A percentile compares a stretch with the other conserved stretches of the same genome.
Evolutionary conservation across 768 basidiomycete species (phyloP).

Genomic region (Plicaturopsis crispa): DNA sequence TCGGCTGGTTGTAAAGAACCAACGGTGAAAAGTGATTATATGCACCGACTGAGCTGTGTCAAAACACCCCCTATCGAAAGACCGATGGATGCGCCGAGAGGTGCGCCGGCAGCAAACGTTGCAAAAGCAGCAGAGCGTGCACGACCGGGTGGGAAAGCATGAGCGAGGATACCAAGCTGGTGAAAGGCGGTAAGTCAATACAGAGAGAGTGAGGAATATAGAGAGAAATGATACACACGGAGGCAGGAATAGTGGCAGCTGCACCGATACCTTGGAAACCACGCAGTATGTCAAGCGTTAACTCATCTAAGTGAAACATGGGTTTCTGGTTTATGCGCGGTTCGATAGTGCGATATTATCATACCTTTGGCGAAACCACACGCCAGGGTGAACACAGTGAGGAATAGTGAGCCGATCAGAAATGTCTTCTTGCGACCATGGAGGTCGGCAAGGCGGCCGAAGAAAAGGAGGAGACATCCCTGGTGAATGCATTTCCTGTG

Average conservation of each 20-base stretch:
- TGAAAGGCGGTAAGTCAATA: background rate
- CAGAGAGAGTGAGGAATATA: conserved; percentile 3
- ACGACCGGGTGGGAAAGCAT: conserved; percentile 61
- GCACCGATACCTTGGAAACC: conserved; percentile 77
- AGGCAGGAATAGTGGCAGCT: conserved; percentile 68
- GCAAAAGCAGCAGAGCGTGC: conserved; percentile 75
- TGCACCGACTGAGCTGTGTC: too few species aligned
- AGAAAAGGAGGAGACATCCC: conserved; percentile 74
- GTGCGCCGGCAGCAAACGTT: conserved; percentile 79
- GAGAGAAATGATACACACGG: conserved; percentile 33
- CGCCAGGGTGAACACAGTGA: conserved; percentile 51
- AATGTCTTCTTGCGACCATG: conserved; percentile 71
- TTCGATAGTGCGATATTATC: background rate
- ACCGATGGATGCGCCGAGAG: conserved; percentile 72
- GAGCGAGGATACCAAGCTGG: conserved; percentile 77
- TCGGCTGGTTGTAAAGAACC: too few species aligned
- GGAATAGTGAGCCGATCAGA: conserved; percentile 45
- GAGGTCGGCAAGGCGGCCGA: conserved; percentile 74
- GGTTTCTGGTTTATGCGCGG: too few species aligned
- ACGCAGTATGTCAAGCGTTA: conserved; percentile 63
- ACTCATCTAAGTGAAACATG: too few species aligned
- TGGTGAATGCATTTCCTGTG: too few species aligned
- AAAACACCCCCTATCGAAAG: conserved; percentile 64
- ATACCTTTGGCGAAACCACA: conserved; percentile 57
- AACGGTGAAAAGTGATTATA: too few species aligned